Conservation (phyloP, 257 asterid species). For the Agastache rugosa region DNA sequence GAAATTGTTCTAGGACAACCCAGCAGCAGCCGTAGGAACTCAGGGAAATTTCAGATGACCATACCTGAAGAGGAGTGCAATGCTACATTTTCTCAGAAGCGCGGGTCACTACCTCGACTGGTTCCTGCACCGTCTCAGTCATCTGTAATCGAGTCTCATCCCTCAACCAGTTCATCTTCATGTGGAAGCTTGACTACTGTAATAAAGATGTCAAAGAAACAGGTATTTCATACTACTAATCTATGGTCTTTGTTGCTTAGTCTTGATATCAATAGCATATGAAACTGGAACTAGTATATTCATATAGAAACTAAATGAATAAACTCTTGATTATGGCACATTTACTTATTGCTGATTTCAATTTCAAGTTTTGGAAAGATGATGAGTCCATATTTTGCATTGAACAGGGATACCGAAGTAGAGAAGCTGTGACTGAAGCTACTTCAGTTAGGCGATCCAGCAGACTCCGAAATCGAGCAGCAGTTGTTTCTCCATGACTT, state of each 20-base stretch:
- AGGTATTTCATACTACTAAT: constrained; percentile 45
- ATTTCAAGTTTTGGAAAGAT: not conserved
- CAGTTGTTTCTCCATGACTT: constrained; percentile 55
- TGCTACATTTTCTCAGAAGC: constrained; percentile 26
- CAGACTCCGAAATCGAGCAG: constrained; percentile 60
- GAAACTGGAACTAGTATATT: not conserved
- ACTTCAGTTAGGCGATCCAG: constrained; percentile 82
- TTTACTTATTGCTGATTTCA: not conserved
- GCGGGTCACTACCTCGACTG: constrained; percentile 27
- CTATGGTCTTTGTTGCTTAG: not conserved
- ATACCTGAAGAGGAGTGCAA: constrained; percentile 40
- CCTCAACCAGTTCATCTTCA: constrained; percentile 41
- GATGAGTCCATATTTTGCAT: constrained; percentile 5
- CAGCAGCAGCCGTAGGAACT: constrained; percentile 34
- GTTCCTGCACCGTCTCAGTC: constrained; percentile 31
- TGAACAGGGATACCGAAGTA: constrained; percentile 54
- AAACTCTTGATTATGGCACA: too few relatives aligned
- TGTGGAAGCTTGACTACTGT: constrained; percentile 55
- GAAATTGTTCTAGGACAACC: constrained; percentile 57
- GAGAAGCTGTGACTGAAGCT: constrained; percentile 41
- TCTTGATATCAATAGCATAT: not conserved
- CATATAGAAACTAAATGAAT: too few relatives aligned
- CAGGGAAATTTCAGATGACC: constrained; percentile 29
- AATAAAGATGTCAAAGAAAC: constrained; percentile 47
- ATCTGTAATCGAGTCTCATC: constrained; percentile 26